Conservation (phyloP, 2,329 filamentous ascomycete species). For the Pseudogymnoascus sp. region DNA sequence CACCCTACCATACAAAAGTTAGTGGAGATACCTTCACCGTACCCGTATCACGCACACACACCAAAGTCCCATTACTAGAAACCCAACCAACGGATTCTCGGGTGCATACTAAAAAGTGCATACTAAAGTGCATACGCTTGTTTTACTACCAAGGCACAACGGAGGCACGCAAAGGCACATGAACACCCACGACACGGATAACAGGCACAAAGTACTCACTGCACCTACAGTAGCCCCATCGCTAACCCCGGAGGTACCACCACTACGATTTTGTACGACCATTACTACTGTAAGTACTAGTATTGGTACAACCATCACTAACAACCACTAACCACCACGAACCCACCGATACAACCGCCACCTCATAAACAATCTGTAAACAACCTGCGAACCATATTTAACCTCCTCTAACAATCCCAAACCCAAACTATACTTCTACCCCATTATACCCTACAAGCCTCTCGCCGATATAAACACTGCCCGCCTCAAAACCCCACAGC, state of each 20-base stretch:
- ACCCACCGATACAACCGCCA: neutral
- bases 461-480: neutral
- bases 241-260: neutral
- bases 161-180: neutral
- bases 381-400: neutral
- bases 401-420: neutral
- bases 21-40: neutral
- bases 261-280: neutral
- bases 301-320: too few species aligned
- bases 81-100: neutral
- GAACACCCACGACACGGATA: neutral
- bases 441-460: neutral
- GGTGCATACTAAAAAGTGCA: neutral
- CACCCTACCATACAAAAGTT: too few species aligned
- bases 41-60: neutral
- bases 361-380: neutral
- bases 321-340: neutral
- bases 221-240: neutral
- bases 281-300: too few species aligned
- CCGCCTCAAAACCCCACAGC: neutral
- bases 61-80: neutral
- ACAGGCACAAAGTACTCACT: neutral
- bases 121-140: neutral
- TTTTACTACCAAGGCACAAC: neutral
- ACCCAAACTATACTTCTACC: neutral